These are phyloP conservation scores for Pleomassaria siparia DNA, from an alignment of 2,329 filamentous ascomycete genomes.

Conservation along the genomic window DNA sequence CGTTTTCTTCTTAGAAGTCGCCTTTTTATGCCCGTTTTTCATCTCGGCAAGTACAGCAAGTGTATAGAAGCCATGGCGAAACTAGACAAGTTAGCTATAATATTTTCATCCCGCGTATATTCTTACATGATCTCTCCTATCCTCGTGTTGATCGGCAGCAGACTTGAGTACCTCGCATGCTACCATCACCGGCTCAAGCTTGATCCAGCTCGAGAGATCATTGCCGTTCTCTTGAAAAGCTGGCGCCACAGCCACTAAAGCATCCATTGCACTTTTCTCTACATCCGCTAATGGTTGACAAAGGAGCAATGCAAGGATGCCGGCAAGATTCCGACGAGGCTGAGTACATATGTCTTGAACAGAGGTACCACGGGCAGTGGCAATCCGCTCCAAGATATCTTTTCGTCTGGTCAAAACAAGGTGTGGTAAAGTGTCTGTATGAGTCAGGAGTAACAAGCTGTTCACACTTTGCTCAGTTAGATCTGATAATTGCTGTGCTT, in stretches of 20 bases:
- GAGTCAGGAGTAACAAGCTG: conserved; percentile 73
- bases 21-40: conserved; percentile 48
- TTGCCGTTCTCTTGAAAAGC: conserved; percentile 64
- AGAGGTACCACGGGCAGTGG: conserved; percentile 62
- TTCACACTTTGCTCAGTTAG: conserved; percentile 74
- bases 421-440: conserved; percentile 81
- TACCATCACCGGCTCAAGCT: conserved; percentile 72
- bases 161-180: conserved; percentile 81
- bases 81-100: conserved; percentile 19
- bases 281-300: conserved; percentile 64
- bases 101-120: background rate
- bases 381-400: conserved; percentile 79
- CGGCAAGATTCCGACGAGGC: conserved; percentile 57
- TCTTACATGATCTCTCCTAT: conserved; percentile 59
- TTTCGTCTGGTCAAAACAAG: conserved; percentile 76
- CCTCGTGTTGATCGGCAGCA: conserved; percentile 67
- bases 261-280: conserved; percentile 67
- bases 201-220: conserved; percentile 68
- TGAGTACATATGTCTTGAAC: conserved; percentile 64
- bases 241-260: conserved; percentile 68
- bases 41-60: conserved; percentile 54
- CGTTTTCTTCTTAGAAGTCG: conserved; percentile 55
- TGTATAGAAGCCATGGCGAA: conserved; percentile 53
- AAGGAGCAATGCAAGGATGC: conserved; percentile 61
- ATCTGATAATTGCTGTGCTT: conserved; percentile 77